Evolutionary conservation across 176 grass and related monocot genomes (phyloP).

Genomic region (Pharus latifolius): DNA sequence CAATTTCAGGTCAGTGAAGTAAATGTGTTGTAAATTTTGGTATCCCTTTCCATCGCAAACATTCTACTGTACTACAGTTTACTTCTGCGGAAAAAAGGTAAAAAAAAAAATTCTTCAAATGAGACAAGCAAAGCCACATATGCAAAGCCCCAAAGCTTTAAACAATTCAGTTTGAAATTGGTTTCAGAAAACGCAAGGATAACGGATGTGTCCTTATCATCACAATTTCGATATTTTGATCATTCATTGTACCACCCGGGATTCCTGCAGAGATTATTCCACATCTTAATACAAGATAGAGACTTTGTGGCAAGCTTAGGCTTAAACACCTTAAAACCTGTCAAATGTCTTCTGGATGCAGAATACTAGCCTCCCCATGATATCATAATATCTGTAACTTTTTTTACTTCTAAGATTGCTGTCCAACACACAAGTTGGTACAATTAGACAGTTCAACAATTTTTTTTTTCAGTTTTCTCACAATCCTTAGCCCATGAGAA

Average conservation of each 20-base stretch:
- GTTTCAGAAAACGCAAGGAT: not conserved
- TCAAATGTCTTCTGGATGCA: not conserved
- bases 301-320: not conserved
- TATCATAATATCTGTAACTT: too few relatives aligned
- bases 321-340: not conserved
- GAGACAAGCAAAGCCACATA: not conserved
- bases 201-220: not conserved
- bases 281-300: conserved; percentile 10
- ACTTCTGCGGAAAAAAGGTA: not conserved
- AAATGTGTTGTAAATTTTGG: not conserved
- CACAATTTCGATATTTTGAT: too few relatives aligned
- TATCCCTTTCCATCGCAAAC: too few relatives aligned
- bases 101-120: not conserved
- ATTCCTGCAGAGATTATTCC: conserved; percentile 10
- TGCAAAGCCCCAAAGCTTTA: not conserved
- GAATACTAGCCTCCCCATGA: too few relatives aligned
- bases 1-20: not conserved
- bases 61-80: not conserved
- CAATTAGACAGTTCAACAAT: too few relatives aligned
- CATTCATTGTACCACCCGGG: too few relatives aligned
- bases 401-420: too few relatives aligned
- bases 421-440: too few relatives aligned
- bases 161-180: not conserved
- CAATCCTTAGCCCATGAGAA: too few relatives aligned
- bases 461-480: too few relatives aligned